phyloP scores from a whole-genome alignment of 1,284 basidiomycete genomes.

The Leccinum fuscescens region DNA sequence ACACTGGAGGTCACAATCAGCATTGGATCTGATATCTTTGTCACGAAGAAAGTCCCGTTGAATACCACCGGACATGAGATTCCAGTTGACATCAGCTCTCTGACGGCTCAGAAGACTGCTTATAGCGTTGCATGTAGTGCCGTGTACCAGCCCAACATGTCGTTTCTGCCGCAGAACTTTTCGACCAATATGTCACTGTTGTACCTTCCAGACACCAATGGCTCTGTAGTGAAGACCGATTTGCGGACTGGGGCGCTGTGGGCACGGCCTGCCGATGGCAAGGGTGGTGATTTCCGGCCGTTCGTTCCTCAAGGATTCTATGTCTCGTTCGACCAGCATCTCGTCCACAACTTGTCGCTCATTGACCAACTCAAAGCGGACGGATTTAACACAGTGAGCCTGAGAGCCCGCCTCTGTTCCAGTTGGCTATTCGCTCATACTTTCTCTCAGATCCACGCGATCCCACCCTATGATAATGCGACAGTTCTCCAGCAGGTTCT shows the following conservation, averaged over 20 bases:
- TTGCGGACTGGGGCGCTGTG: constrained; percentile 29
- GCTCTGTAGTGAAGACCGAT: constrained; percentile 35
- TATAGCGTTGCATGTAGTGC: constrained; percentile 27
- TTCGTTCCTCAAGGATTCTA: constrained; percentile 35
- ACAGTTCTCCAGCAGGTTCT: constrained; percentile 26
- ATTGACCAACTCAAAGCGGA: constrained; percentile 21
- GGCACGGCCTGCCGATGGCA: constrained; percentile 20
- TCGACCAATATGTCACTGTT: constrained; percentile 24
- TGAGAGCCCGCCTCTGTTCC: background rate
- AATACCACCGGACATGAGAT: constrained; percentile 42
- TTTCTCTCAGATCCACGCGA: constrained; percentile 26
- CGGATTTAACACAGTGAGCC: constrained; percentile 31
- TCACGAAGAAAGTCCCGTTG: constrained; percentile 46
- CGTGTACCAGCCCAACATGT: constrained; percentile 15
- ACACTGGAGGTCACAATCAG: constrained; percentile 41
- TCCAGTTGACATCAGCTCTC: constrained; percentile 19
- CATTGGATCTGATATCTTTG: constrained; percentile 40
- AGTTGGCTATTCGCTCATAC: background rate
- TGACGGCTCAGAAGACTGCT: constrained; percentile 17
- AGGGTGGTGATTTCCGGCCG: constrained; percentile 20
- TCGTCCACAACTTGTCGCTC: constrained; percentile 23
- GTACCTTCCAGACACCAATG: constrained; percentile 30
- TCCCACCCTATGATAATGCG: constrained; percentile 29
- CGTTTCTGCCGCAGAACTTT: constrained; percentile 17
- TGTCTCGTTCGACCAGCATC: constrained; percentile 18